Evolutionary conservation across 805 yeast species (phyloP).

Genomic region (Wickerhamiella sorbophila): DNA sequence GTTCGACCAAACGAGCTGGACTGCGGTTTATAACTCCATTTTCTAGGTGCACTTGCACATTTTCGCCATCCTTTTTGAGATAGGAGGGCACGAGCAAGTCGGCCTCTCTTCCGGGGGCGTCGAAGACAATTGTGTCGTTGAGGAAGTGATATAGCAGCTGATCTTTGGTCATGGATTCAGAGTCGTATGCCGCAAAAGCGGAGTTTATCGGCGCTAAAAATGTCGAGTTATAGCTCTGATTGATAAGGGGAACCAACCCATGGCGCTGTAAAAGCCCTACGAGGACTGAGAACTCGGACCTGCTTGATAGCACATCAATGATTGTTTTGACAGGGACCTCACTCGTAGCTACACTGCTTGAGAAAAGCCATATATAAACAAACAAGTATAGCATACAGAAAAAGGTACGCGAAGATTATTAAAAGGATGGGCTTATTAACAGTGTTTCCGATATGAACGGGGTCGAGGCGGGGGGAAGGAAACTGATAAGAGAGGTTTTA

Average conservation of each 20-base stretch:
- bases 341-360: neutral
- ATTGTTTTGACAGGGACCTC: conserved; percentile 23
- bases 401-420: too few relatives aligned
- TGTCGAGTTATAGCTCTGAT: conserved; percentile 48
- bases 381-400: too few relatives aligned
- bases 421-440: too few relatives aligned
- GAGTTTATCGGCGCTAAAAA: conserved; percentile 67
- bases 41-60: conserved; percentile 11
- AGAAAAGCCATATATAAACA: neutral
- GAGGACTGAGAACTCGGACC: conserved; percentile 52
- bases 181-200: conserved; percentile 37
- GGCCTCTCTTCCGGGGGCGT: conserved; percentile 3
- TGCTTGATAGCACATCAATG: conserved; percentile 52
- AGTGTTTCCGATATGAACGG: too few relatives aligned
- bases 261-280: conserved; percentile 45
- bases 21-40: conserved; percentile 12
- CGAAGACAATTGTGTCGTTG: conserved; percentile 11
- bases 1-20: conserved; percentile 12
- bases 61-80: conserved; percentile 10
- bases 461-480: too few relatives aligned
- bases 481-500: too few relatives aligned
- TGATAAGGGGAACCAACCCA: conserved; percentile 48
- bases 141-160: conserved; percentile 25
- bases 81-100: conserved; percentile 7
- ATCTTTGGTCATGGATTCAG: conserved; percentile 10